Base-by-base conservation (phyloP, 805 yeast species). In the Monosporozyma aquatica region DNA sequence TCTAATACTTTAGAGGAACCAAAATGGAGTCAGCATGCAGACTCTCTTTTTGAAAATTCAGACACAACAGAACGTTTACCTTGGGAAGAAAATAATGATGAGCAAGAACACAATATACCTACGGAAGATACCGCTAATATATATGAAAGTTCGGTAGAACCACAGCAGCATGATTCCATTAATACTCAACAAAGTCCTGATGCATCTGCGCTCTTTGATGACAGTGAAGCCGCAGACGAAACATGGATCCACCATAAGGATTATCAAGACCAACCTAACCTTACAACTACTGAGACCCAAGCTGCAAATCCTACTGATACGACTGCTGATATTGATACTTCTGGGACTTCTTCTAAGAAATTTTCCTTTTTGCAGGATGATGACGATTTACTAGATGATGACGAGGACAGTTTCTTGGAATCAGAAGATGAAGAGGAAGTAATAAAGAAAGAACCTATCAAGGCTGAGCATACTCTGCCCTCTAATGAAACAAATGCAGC, bases 371-470 rank as follows among this genome's bases (percentile, higher is more conserved):
- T 71, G 29, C 71, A 68, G 29, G 64, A 64, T 6, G 76, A 71
- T 43, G 70, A 67, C 42, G 76, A 71, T 24, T 50, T 69, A 2
- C 51, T 72, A 43, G 75, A 68, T 43, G 74, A 69, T 42, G 71
- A 68, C 27, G 40, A 36, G 10, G 62, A 55, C 23, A 59, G 62
- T 44, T 54, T 53, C 27, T 40, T 60, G 20, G 58, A 51, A 17
- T 53, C 64, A 17, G 63, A 62, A 42, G 62, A 57, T 28, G 61
- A 58, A 32, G n/a, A 15, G 14, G 26, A 32, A 22, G 20, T 13
- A 3, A 13, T 14, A 6, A n/a, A 4, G 10, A 26, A 20, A 22
- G 34, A 34, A 32, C 36, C 4, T 15, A 17, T 15, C 3, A 18
- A 15, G 6, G 24, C 15, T 13, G 25, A 17, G 10, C 24, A 8